A percentile compares a stretch with the other conserved stretches of the same genome.
These are phyloP conservation scores for Candida smagusa DNA, from an alignment of 1,139 yeast species.

Conservation along the genomic window DNA sequence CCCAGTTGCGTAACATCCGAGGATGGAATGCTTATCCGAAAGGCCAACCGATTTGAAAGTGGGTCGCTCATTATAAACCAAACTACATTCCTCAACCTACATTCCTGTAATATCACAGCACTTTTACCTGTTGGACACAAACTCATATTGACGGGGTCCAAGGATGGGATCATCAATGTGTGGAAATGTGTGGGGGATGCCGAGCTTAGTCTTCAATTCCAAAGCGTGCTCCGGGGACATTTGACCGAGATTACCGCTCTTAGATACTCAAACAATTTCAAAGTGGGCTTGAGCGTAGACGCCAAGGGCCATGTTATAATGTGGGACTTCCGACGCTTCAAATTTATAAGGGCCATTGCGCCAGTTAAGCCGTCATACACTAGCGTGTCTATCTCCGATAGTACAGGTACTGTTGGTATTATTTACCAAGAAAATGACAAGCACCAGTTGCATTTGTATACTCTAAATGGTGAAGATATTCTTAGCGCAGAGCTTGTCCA, in stretches of 20 bases:
- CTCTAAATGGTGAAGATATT: constrained; percentile 54
- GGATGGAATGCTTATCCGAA: constrained; percentile 39
- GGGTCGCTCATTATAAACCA: constrained; percentile 44
- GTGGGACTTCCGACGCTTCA: constrained; percentile 59
- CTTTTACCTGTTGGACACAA: constrained; percentile 37
- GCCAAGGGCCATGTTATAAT: constrained; percentile 44
- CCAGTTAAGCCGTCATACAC: constrained; percentile 16
- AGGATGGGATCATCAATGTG: constrained; percentile 53
- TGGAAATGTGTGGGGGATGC: constrained; percentile 46
- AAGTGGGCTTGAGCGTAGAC: constrained; percentile 52
- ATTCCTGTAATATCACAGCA: constrained; percentile 31
- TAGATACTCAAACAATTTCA: constrained; percentile 47
- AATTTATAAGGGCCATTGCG: constrained; percentile 43
- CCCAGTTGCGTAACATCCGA: constrained; percentile 36
- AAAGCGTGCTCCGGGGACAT: constrained; percentile 55
- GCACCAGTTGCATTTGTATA: constrained; percentile 35
- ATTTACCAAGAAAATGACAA: constrained; percentile 17
- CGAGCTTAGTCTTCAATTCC: constrained; percentile 34
- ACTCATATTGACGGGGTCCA: constrained; percentile 49
- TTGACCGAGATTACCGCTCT: constrained; percentile 38
- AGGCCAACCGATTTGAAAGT: constrained; percentile 23
- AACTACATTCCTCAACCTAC: constrained; percentile 39
- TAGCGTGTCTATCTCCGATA: constrained; percentile 46
- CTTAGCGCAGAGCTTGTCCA: constrained; percentile 15
- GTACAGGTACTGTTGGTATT: constrained; percentile 51